These are phyloP conservation scores for Beauveria varroae DNA, from an alignment of 2,329 filamentous ascomycete species.

Conservation along the genomic window DNA sequence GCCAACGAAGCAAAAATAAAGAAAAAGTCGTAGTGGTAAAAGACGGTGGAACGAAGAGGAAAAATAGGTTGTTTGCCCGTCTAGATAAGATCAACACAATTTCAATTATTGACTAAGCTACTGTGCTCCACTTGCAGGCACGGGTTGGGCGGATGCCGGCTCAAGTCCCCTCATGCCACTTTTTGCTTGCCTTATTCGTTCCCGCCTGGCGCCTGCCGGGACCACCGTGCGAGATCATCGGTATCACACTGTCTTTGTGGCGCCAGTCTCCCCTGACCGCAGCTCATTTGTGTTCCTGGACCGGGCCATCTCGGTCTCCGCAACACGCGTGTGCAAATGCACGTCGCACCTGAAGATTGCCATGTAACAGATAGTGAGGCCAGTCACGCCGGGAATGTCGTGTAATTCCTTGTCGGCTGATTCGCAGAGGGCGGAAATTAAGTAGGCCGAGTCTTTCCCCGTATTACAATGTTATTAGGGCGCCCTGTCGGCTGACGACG, in stretches of 20 bases:
- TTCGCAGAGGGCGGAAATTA: background rate
- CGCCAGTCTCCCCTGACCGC: background rate
- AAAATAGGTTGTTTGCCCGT: background rate
- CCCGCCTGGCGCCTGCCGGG: background rate
- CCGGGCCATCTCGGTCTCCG: conserved; percentile 5
- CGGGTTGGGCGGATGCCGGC: conserved; percentile 3
- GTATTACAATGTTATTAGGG: background rate
- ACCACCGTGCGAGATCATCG: background rate
- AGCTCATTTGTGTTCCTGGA: background rate
- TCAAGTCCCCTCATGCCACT: conserved; percentile 3
- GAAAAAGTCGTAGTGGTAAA: background rate
- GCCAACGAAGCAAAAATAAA: background rate
- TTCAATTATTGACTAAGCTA: conserved; percentile 6
- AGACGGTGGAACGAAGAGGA: background rate
- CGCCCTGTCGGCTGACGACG: background rate
- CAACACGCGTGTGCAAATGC: background rate
- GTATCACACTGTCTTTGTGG: background rate
- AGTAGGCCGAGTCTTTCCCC: background rate
- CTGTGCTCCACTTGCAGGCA: background rate
- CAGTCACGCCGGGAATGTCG: conserved; percentile 4
- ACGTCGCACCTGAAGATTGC: background rate
- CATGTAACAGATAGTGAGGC: conserved; percentile 4
- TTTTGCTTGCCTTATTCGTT: background rate
- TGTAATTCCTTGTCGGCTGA: background rate
- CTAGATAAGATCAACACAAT: conserved; percentile 6